Base-by-base conservation (phyloP, 192 early-diverging fungal species). In the Allomyces arbusculus region DNA sequence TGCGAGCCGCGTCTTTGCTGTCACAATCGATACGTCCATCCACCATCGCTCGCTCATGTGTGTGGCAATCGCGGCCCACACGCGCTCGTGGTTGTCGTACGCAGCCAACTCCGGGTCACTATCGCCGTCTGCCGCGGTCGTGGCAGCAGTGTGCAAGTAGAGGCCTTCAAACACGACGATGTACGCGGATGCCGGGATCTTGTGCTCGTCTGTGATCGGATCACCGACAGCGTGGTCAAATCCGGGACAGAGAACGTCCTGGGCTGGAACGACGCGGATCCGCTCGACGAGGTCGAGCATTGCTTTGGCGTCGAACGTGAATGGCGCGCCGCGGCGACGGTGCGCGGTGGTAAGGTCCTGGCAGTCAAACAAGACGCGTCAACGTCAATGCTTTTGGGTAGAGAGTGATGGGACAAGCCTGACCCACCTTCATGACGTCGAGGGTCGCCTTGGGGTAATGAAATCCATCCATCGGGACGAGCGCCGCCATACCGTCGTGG, bases 381-480 rank as follows among this genome's bases (percentile, higher is more conserved):
- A 40, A 7, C 33, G 4, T n/a, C 33, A 8, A 8, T 7, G 8
- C 33, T 40, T 40, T 40, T 7, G 33, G 33, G 33, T 40, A 7
- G 33, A 40, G 7, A 40, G 33, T 8, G 0, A 40, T 40, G 33
- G 33, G 3, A 8, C 2, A 7, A 40, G 33, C 33, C 43, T 23
- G 28, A 22, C 64, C 10, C 64, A 74, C 73, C 64, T 64, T 62
- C 63, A 74, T 69, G 26, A 23, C 67, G 26, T 72, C 68, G 23
- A 74, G 67, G 23, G 40, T 65, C 28, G 66, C 66, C 63, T 72
- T 76, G n/a, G 72, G 63, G 25, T 72, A 66, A 65, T 84, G 82
- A 64, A 72, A 84, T 7, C 82, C 82, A 63, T 84, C 82, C 82
- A 84, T 84, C 4, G 75, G 68, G 23, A 80, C 40, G 0, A 71